phyloP scores from a whole-genome alignment of 768 basidiomycete genomes.

The Rhodotorula babjevae region DNA sequence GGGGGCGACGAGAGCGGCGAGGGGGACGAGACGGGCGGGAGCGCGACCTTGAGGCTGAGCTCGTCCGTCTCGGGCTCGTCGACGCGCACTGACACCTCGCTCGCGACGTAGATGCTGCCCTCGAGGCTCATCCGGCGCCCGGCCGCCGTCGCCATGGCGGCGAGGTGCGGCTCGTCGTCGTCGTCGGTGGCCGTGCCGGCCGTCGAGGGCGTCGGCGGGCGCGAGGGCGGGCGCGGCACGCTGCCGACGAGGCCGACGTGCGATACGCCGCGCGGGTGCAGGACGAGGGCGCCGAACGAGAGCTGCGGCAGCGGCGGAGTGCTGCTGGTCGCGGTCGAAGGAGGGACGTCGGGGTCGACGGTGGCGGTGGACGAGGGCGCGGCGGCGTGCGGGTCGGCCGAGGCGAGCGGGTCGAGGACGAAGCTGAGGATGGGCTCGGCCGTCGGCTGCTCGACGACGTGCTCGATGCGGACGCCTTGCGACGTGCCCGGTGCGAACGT shows the following conservation, averaged over 20 bases:
- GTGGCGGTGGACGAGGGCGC: background rate
- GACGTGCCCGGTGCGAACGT: background rate
- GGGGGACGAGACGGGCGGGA: background rate
- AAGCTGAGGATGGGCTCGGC: conserved; percentile 1
- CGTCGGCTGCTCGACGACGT: conserved; percentile 12
- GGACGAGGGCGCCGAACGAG: background rate
- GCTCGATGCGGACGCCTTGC: background rate
- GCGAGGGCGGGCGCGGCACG: background rate
- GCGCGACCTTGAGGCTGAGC: background rate
- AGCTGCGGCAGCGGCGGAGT: background rate
- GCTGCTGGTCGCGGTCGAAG: background rate
- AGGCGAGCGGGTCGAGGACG: background rate
- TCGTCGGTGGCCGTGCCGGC: too few species aligned
- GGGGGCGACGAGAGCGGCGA: background rate
- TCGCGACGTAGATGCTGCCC: conserved; percentile 23
- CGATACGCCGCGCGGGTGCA: background rate
- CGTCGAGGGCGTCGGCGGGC: background rate
- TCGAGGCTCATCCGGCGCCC: conserved; percentile 32
- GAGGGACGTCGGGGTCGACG: background rate
- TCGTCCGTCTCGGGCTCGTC: conserved; percentile 1
- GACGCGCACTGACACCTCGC: conserved; percentile 16
- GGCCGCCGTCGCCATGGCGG: background rate
- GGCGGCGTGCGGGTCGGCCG: background rate
- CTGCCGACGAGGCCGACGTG: background rate
- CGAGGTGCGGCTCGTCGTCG: background rate